phyloP scores from a whole-genome alignment of 768 basidiomycete species.

The Tylopilus subfusipes region DNA sequence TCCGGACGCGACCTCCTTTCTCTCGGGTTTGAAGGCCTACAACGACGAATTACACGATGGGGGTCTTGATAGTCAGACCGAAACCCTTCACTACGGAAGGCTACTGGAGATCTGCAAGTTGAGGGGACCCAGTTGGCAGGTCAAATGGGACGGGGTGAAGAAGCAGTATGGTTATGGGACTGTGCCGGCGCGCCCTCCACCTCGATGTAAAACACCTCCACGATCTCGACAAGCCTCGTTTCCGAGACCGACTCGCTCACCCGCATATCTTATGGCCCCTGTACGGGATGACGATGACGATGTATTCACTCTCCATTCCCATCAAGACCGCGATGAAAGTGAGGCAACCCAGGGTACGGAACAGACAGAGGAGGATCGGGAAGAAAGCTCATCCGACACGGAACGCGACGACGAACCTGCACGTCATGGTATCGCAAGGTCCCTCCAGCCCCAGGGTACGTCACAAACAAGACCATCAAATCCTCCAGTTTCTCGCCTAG shows the following conservation, averaged over 20 bases:
- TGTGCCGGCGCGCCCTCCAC: conserved; percentile 10
- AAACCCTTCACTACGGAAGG: conserved; percentile 79
- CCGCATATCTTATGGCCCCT: conserved; percentile 23
- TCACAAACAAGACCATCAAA: conserved; percentile 11
- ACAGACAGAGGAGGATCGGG: conserved; percentile 9
- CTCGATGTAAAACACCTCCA: conserved; percentile 12
- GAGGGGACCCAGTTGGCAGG: conserved; percentile 76
- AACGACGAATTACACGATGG: conserved; percentile 72
- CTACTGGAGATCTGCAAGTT: conserved; percentile 79
- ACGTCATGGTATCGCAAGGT: conserved; percentile 2
- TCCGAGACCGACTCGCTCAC: conserved; percentile 22
- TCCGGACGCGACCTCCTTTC: conserved; percentile 67
- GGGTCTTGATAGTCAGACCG: conserved; percentile 70
- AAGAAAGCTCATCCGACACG: conserved; percentile 15
- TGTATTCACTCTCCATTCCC: conserved; percentile 42
- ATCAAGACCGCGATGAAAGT: conserved; percentile 35
- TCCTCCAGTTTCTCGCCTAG: conserved; percentile 10
- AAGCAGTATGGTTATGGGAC: conserved; percentile 43
- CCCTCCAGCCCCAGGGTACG: conserved; percentile 7
- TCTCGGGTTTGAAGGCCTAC: conserved; percentile 82
- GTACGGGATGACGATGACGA: conserved; percentile 39
- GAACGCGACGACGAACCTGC: conserved; percentile 22
- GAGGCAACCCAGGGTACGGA: conserved; percentile 18
- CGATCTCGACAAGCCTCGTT: conserved; percentile 15
- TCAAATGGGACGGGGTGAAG: conserved; percentile 77